A percentile compares a stretch with the other conserved stretches of the same genome.
phyloP scores from a whole-genome alignment of 768 basidiomycete genomes.

The Cystobasidium ongulense region DNA sequence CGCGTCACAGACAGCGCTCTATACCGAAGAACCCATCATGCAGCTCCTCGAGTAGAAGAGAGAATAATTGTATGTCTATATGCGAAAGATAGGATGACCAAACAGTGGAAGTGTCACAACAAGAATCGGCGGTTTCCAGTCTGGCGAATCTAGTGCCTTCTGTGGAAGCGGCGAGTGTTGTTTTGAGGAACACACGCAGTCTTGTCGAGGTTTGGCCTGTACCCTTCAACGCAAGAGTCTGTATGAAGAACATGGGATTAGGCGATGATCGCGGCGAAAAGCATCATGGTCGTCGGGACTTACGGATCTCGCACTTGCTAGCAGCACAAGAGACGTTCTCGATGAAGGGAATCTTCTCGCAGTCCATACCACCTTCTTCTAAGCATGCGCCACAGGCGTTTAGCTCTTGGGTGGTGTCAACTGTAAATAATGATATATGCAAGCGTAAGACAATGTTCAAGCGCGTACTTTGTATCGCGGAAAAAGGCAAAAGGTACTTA shows the following conservation, averaged over 20 bases:
- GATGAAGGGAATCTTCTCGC: constrained; percentile 24
- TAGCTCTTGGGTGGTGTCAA: constrained; percentile 19
- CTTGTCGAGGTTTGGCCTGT: constrained; percentile 13
- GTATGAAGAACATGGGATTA: background rate
- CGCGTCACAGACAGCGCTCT: too few species aligned
- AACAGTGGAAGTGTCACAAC: background rate
- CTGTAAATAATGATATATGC: background rate
- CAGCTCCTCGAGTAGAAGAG: background rate
- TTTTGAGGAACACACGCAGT: background rate
- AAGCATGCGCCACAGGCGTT: constrained; percentile 28
- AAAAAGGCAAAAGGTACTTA: background rate
- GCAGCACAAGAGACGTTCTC: constrained; percentile 13
- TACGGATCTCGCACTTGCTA: constrained; percentile 27
- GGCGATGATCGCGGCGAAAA: too few species aligned
- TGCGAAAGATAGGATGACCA: background rate
- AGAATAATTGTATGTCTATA: background rate
- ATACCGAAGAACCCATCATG: too few species aligned
- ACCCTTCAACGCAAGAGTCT: constrained; percentile 29
- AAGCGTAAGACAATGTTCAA: too few species aligned
- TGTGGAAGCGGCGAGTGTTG: constrained; percentile 5
- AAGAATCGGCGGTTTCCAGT: background rate
- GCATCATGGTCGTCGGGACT: background rate
- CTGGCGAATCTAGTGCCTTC: background rate
- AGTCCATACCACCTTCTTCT: constrained; percentile 26
- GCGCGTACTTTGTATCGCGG: background rate